Evolutionary conservation across 768 basidiomycete species (phyloP).

Genomic region (Hericium coralloides): DNA sequence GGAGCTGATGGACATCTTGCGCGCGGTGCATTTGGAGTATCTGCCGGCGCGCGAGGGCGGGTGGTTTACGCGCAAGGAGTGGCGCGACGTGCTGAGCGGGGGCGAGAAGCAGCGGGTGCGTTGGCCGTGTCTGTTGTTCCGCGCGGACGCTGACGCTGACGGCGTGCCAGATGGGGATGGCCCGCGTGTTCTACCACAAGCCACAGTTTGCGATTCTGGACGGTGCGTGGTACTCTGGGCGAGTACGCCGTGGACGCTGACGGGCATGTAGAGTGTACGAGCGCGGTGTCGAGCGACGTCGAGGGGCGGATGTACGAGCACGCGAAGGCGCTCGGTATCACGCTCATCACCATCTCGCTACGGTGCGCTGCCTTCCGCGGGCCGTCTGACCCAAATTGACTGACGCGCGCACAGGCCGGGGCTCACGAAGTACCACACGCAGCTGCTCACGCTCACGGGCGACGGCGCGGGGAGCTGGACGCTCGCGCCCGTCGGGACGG

Average conservation of each 20-base stretch:
- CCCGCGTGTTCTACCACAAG: conserved; percentile 83
- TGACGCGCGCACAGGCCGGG: conserved; percentile 49
- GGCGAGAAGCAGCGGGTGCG: conserved; percentile 91
- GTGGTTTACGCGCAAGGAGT: conserved; percentile 85
- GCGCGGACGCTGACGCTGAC: conserved; percentile 6
- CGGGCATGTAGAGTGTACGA: conserved; percentile 68
- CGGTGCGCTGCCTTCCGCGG: conserved; percentile 35
- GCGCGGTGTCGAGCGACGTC: conserved; percentile 92
- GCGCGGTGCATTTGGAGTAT: conserved; percentile 78
- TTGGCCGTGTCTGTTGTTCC: neutral
- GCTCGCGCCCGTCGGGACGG: conserved; percentile 60
- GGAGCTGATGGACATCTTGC: conserved; percentile 70
- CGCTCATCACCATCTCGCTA: conserved; percentile 87
- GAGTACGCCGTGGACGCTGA: conserved; percentile 4
- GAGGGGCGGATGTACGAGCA: conserved; percentile 95
- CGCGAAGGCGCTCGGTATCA: conserved; percentile 81
- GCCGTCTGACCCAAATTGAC: neutral
- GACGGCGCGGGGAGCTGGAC: conserved; percentile 67
- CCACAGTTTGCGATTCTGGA: conserved; percentile 82
- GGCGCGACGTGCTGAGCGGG: conserved; percentile 92
- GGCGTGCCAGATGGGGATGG: conserved; percentile 70
- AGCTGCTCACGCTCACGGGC: conserved; percentile 71
- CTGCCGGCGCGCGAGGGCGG: conserved; percentile 84
- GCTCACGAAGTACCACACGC: conserved; percentile 82
- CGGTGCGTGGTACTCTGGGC: conserved; percentile 39